Percentiles rank a stretch among this genome's conserved stretches.
These are phyloP conservation scores for Rhodotorula diobovata DNA, from an alignment of 768 basidiomycete genomes.

Conservation along the genomic window DNA sequence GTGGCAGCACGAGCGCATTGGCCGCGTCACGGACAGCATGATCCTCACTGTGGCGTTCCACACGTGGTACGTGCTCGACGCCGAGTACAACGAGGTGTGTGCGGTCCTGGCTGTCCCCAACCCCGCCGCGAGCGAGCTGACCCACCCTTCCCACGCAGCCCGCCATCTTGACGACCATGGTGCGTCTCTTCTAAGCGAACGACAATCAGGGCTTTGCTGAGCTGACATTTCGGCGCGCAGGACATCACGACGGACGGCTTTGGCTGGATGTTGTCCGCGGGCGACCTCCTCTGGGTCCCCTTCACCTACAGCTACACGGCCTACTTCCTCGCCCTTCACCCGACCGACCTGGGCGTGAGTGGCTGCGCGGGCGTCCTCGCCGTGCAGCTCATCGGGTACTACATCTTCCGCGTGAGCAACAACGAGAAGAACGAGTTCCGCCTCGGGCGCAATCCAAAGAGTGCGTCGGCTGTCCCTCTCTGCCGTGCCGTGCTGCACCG, in stretches of 20 bases:
- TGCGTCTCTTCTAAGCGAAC: not conserved
- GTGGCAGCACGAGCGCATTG: conserved; percentile 67
- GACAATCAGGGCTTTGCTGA: accelerated
- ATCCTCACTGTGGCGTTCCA: conserved; percentile 83
- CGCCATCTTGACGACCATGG: conserved; percentile 85
- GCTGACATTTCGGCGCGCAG: conserved; percentile 1
- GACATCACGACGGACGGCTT: conserved; percentile 97
- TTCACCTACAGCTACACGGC: conserved; percentile 92
- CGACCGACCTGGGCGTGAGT: conserved; percentile 66
- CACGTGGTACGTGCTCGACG: conserved; percentile 77
- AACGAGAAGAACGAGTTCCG: conserved; percentile 94
- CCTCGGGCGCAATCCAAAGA: conserved; percentile 88
- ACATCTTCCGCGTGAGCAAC: conserved; percentile 83
- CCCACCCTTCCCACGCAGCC: conserved; percentile 53
- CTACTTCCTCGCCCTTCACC: conserved; percentile 87
- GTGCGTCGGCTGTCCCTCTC: conserved; percentile 48
- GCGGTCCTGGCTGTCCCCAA: conserved; percentile 6
- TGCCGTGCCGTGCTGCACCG: not conserved
- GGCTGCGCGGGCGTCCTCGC: conserved; percentile 59
- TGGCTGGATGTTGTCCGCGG: conserved; percentile 94
- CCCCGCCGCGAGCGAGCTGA: too few species aligned
- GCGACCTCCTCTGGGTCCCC: conserved; percentile 89
- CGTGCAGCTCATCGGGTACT: conserved; percentile 71
- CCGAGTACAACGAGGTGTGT: conserved; percentile 79
- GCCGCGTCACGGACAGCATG: conserved; percentile 73